Evolutionary conservation across 495 filamentous ascomycete species (phyloP).

Genomic region (Echria macrotheca): DNA sequence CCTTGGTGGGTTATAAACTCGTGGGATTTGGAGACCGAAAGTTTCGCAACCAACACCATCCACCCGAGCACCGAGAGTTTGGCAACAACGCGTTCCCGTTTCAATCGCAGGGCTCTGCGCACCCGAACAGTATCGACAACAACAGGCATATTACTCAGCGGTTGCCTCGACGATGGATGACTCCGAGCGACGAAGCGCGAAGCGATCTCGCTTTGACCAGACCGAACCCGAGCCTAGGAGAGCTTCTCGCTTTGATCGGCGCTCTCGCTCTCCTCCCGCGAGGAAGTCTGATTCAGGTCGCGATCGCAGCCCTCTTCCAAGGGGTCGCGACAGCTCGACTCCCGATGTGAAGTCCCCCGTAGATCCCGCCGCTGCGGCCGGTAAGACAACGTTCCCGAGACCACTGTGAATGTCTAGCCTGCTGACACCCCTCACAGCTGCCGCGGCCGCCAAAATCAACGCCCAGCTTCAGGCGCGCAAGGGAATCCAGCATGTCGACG

Average conservation of each 20-base stretch:
- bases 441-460: constrained; percentile 90
- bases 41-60: too few species aligned
- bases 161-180: too few species aligned
- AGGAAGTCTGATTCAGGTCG: constrained; percentile 53
- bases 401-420: too few species aligned
- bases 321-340: constrained; percentile 49
- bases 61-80: too few species aligned
- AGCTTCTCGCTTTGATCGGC: constrained; percentile 72
- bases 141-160: too few species aligned
- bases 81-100: too few species aligned
- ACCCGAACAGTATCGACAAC: too few species aligned
- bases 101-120: too few species aligned
- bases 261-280: constrained; percentile 74
- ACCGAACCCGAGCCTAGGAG: constrained; percentile 72
- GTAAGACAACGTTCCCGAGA: too few species aligned
- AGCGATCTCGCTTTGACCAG: constrained; percentile 90
- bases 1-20: too few species aligned
- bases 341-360: constrained; percentile 35
- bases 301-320: constrained; percentile 72
- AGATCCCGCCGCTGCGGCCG: constrained; percentile 83
- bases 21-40: too few species aligned
- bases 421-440: constrained; percentile 49
- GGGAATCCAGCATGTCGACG: constrained; percentile 89
- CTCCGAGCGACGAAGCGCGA: constrained; percentile 63
- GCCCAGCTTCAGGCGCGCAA: constrained; percentile 88